A percentile compares a stretch with the other conserved stretches of the same genome.
phyloP scores from a whole-genome alignment of 495 filamentous ascomycete genomes.

The Cetradonia linearis region DNA sequence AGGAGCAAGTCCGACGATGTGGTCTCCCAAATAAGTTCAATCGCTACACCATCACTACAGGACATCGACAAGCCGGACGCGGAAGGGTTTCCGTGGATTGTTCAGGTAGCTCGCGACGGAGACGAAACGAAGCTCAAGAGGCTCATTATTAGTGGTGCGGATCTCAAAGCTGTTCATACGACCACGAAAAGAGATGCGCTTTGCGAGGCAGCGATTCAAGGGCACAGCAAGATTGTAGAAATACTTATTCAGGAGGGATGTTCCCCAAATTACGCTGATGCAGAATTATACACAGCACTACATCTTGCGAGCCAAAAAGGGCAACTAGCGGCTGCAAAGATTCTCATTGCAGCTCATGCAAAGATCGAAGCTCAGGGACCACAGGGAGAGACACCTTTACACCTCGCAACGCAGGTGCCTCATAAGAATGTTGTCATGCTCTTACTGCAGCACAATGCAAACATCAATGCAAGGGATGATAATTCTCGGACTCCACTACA shows the following conservation, averaged over 20 bases:
- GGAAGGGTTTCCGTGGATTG: slow-evolving; percentile 16
- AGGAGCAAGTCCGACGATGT: neutral
- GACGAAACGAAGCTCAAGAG: slow-evolving; percentile 9
- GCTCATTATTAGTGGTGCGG: slow-evolving; percentile 16
- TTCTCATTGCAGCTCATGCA: slow-evolving; percentile 1
- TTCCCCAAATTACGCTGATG: neutral
- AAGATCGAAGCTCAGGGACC: slow-evolving; percentile 4
- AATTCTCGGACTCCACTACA: slow-evolving; percentile 6
- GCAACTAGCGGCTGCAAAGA: slow-evolving; percentile 13
- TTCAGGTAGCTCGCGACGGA: slow-evolving; percentile 19
- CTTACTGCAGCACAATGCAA: slow-evolving; percentile 10
- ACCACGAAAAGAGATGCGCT: slow-evolving; percentile 7
- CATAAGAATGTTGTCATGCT: slow-evolving; percentile 14
- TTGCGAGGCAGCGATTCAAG: slow-evolving; percentile 4
- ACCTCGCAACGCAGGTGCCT: slow-evolving; percentile 7
- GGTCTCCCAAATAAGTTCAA: neutral
- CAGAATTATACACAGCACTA: slow-evolving; percentile 3
- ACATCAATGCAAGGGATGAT: slow-evolving; percentile 10
- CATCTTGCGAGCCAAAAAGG: slow-evolving; percentile 12
- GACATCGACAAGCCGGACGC: slow-evolving; percentile 10
- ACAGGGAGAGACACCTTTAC: slow-evolving; percentile 1
- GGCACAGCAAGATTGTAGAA: slow-evolving; percentile 7
- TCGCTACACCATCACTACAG: neutral
- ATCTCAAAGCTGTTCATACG: slow-evolving; percentile 8
- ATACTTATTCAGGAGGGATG: slow-evolving; percentile 11